These are phyloP conservation scores for Orbilia ellipsospora DNA, from an alignment of 2,329 filamentous ascomycete species.

Conservation along the genomic window DNA sequence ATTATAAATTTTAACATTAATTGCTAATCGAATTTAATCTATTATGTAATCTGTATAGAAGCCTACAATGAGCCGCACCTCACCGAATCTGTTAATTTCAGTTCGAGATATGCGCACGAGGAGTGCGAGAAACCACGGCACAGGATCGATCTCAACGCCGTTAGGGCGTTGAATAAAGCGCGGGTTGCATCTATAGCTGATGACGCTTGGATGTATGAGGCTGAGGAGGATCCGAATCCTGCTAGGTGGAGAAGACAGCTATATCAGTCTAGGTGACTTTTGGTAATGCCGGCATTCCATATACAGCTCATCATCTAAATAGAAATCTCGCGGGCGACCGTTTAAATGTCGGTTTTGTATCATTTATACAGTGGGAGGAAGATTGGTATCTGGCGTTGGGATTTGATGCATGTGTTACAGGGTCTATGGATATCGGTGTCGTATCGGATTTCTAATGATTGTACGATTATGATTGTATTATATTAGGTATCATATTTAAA, in stretches of 20 bases:
- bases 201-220: constrained; percentile 92
- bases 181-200: constrained; percentile 80
- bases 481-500: constrained; percentile 20
- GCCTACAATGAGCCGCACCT: constrained; percentile 39
- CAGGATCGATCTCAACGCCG: constrained; percentile 64
- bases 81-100: constrained; percentile 47
- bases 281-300: too few relatives aligned
- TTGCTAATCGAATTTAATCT: constrained; percentile 1
- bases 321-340: too few relatives aligned
- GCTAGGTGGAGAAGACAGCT: constrained; percentile 28
- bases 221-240: constrained; percentile 67
- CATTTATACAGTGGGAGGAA: background rate
- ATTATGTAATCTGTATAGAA: constrained; percentile 34
- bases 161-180: constrained; percentile 66
- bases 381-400: background rate
- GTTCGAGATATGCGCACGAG: constrained; percentile 65
- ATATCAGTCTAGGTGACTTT: constrained; percentile 33
- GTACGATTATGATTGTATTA: background rate
- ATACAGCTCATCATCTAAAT: too few relatives aligned
- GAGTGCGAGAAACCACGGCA: constrained; percentile 75
- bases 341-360: background rate
- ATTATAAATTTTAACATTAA: background rate
- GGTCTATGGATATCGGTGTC: background rate
- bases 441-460: background rate
- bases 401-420: background rate